These are phyloP conservation scores for Cercis canadensis DNA, from an alignment of 306 rosid species.

Conservation along the genomic window DNA sequence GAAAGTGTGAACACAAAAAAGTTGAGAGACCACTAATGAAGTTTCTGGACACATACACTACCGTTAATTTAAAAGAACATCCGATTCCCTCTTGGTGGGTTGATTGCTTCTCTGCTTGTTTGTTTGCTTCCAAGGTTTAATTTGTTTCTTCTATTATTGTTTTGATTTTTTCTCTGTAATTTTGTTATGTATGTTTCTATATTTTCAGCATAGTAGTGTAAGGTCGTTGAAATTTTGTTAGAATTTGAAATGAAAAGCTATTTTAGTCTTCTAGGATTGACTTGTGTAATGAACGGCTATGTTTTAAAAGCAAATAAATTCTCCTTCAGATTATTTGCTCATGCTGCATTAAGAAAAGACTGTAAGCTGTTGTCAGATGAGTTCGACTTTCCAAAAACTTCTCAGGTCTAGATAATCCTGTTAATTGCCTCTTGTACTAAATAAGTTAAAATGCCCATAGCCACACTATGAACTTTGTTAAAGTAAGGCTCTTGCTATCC, in stretches of 20 bases:
- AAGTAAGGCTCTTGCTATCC: too few relatives aligned
- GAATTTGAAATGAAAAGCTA: constrained; percentile 16
- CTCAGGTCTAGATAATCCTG: too few relatives aligned
- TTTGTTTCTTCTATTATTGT: constrained; percentile 3
- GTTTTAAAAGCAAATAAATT: too few relatives aligned
- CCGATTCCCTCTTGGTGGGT: constrained; percentile 7
- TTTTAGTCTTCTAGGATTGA: too few relatives aligned
- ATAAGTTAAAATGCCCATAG: too few relatives aligned
- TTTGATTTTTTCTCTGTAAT: neutral
- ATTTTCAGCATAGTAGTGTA: neutral
- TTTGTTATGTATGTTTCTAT: constrained; percentile 8
- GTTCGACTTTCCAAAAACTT: too few relatives aligned
- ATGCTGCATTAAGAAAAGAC: too few relatives aligned
- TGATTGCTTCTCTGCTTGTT: constrained; percentile 25
- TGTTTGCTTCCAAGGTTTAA: constrained; percentile 28
- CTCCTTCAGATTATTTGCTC: too few relatives aligned
- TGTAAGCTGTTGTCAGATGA: too few relatives aligned
- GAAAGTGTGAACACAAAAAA: constrained; percentile 46
- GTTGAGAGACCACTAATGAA: constrained; percentile 17
- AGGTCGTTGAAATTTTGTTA: constrained; percentile 30
- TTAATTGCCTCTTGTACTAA: too few relatives aligned
- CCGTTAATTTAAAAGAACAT: constrained; percentile 16
- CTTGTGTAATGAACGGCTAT: too few relatives aligned
- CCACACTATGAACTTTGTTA: too few relatives aligned
- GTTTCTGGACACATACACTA: constrained; percentile 5